Evolutionary conservation across 441 rosid genomes (phyloP).

Genomic region (Pelargonium australe): DNA sequence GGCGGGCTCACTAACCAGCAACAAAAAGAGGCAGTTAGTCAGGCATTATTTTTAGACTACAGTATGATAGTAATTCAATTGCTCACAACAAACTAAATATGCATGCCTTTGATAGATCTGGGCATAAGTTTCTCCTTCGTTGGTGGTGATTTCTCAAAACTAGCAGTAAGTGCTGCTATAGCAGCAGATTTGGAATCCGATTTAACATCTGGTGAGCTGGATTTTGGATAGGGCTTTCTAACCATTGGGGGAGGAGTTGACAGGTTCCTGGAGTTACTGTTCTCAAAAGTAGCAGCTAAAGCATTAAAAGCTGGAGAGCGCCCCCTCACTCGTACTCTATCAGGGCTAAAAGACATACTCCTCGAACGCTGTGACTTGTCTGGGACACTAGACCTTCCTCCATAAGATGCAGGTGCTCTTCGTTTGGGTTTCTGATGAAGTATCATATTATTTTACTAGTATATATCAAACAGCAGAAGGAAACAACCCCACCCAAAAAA

Average conservation of each 20-base stretch:
- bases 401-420: conserved; percentile 60
- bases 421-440: conserved; percentile 82
- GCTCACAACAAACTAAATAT: conserved; percentile 9
- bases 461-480: background rate
- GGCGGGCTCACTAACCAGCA: conserved; percentile 40
- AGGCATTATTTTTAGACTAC: background rate
- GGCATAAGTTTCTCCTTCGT: conserved; percentile 68
- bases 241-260: conserved; percentile 97
- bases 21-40: background rate
- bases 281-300: conserved; percentile 92
- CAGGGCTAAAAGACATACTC: conserved; percentile 94
- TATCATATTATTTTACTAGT: conserved; percentile 21
- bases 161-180: conserved; percentile 59
- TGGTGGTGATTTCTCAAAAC: conserved; percentile 56
- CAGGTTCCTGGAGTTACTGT: conserved; percentile 65
- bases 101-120: conserved; percentile 56
- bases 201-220: conserved; percentile 54
- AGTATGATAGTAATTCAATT: background rate
- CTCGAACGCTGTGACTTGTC: conserved; percentile 97
- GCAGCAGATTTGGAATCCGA: conserved; percentile 62
- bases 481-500: background rate
- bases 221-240: conserved; percentile 83
- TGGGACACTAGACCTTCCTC: conserved; percentile 80
- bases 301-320: conserved; percentile 98
- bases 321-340: conserved; percentile 92